Conservation (phyloP, 805 yeast species). For the Kluyveromyces siamensis region DNA sequence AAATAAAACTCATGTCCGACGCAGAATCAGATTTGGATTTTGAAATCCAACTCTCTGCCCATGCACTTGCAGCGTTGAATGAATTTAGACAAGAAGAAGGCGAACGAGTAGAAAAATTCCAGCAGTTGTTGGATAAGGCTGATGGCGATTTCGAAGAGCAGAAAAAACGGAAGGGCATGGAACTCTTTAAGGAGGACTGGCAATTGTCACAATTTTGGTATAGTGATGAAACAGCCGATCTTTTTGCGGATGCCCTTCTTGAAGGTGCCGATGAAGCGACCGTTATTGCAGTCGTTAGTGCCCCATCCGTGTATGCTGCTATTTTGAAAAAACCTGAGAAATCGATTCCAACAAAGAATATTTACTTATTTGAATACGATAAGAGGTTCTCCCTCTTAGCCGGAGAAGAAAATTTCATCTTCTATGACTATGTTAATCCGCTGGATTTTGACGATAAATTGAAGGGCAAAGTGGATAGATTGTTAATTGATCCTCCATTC, state of each 20-base stretch:
- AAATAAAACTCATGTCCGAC: conserved; percentile 6
- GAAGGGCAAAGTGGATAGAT: conserved; percentile 55
- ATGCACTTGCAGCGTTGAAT: conserved; percentile 44
- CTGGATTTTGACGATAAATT: conserved; percentile 47
- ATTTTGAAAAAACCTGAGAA: conserved; percentile 44
- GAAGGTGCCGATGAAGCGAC: conserved; percentile 71
- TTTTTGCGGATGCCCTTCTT: conserved; percentile 58
- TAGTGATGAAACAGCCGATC: conserved; percentile 59
- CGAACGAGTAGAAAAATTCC: conserved; percentile 46
- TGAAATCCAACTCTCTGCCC: conserved; percentile 32
- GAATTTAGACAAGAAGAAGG: conserved; percentile 62
- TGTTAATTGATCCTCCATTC: conserved; percentile 84
- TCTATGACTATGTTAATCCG: conserved; percentile 72
- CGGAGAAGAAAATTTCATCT: conserved; percentile 55
- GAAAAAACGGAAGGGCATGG: conserved; percentile 44
- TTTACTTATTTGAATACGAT: conserved; percentile 74
- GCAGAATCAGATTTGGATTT: conserved; percentile 17
- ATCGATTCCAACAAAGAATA: conserved; percentile 54
- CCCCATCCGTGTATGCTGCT: conserved; percentile 89
- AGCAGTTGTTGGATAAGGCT: conserved; percentile 43
- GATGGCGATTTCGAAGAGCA: conserved; percentile 36
- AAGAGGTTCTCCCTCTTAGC: conserved; percentile 66
- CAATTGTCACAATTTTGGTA: conserved; percentile 92
- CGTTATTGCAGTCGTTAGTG: conserved; percentile 68
- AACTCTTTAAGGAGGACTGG: conserved; percentile 85